These are phyloP conservation scores for Capsicum chinense DNA, from an alignment of 257 asterid genomes.

Conservation along the genomic window DNA sequence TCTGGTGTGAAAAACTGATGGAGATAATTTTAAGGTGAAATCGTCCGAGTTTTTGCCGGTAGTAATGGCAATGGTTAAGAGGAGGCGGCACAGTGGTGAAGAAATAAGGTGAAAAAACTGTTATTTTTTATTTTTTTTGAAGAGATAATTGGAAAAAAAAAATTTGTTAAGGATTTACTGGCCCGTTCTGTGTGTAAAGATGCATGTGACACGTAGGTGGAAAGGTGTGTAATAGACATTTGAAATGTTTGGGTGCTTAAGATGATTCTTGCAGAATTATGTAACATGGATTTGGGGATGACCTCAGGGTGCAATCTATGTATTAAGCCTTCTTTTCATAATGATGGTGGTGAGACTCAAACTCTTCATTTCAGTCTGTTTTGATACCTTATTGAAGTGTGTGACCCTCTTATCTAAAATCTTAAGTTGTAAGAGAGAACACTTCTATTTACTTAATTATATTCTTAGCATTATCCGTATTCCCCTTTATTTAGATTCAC, in stretches of 20 bases:
- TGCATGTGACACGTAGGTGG: background rate
- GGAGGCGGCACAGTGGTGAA: background rate
- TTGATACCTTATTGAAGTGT: background rate
- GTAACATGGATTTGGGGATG: background rate
- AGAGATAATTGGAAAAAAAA: background rate
- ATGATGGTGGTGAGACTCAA: background rate
- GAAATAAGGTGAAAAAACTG: background rate
- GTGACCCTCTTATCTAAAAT: background rate
- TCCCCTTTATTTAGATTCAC: background rate
- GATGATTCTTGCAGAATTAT: background rate
- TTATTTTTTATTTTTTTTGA: background rate
- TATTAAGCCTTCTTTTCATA: background rate
- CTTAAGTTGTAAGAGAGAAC: background rate
- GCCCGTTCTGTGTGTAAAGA: background rate
- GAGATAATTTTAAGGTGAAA: slow-evolving; percentile 10
- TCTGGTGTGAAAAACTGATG: background rate
- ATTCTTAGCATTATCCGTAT: background rate
- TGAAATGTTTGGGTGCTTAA: background rate
- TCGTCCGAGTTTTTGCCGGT: background rate
- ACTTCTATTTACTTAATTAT: background rate
- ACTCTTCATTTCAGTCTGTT: background rate
- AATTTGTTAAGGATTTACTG: background rate
- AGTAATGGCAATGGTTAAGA: background rate
- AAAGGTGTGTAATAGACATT: slow-evolving; percentile 5
- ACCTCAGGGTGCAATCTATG: background rate